These are phyloP conservation scores for Kalmanozyma brasiliensis DNA, from an alignment of 1,284 basidiomycete genomes.

Conservation along the genomic window DNA sequence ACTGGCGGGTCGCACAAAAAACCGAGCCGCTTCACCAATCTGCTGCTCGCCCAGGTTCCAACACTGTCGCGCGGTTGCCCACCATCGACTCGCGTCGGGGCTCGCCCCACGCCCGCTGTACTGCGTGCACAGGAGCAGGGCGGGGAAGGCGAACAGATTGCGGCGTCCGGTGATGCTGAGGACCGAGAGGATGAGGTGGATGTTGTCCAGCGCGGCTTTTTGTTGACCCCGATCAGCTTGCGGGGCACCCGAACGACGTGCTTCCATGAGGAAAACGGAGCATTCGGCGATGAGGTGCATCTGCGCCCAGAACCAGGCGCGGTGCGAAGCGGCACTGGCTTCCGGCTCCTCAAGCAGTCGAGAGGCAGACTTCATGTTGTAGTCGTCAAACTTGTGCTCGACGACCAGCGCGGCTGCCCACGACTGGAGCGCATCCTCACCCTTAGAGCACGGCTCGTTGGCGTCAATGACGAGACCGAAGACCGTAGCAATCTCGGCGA, in stretches of 20 bases:
- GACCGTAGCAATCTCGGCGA: conserved; percentile 68
- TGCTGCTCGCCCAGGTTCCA: conserved; percentile 45
- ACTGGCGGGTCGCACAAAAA: conserved; percentile 45
- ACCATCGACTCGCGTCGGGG: conserved; percentile 43
- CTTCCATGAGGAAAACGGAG: conserved; percentile 70
- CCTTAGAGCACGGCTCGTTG: conserved; percentile 28
- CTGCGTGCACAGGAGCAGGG: conserved; percentile 48
- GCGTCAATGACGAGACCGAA: conserved; percentile 67
- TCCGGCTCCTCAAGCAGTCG: conserved; percentile 61
- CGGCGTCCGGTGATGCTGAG: conserved; percentile 46
- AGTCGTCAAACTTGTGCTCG: conserved; percentile 69
- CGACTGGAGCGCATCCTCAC: conserved; percentile 51
- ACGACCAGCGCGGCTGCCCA: conserved; percentile 69
- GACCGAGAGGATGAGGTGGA: conserved; percentile 45
- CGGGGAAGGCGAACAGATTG: conserved; percentile 47
- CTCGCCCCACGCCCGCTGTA: conserved; percentile 40
- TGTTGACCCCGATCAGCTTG: conserved; percentile 39
- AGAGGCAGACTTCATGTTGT: conserved; percentile 67
- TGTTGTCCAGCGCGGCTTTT: conserved; percentile 46
- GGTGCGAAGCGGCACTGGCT: conserved; percentile 56
- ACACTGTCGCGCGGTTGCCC: conserved; percentile 48
- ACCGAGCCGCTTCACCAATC: conserved; percentile 34
- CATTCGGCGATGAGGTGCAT: conserved; percentile 71
- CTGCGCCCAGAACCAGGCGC: conserved; percentile 70
- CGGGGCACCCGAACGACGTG: conserved; percentile 32